Percentiles rank a stretch among this genome's conserved stretches.
phyloP scores from a whole-genome alignment of 2,329 filamentous ascomycete species.

The Xylariaceae sp. region DNA sequence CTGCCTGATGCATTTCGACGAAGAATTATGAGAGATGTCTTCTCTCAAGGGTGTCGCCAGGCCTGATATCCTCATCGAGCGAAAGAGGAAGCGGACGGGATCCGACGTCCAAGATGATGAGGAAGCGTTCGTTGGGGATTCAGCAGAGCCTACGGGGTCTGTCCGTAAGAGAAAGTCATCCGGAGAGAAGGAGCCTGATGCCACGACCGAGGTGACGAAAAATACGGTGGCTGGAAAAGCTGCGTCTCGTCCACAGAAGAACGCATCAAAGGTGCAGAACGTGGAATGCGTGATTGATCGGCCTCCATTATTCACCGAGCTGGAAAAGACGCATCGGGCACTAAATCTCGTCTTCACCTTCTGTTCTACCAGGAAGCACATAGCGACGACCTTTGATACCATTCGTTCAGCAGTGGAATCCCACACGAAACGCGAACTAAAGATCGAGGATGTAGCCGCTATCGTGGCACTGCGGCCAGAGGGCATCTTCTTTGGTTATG shows the following conservation, averaged over 20 bases:
- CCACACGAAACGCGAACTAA: slow-evolving; percentile 67
- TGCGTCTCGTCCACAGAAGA: slow-evolving; percentile 12
- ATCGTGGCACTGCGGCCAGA: slow-evolving; percentile 73
- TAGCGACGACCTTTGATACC: slow-evolving; percentile 86
- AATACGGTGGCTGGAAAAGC: slow-evolving; percentile 5
- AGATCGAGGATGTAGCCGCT: slow-evolving; percentile 73
- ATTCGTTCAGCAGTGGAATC: slow-evolving; percentile 79
- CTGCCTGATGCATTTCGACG: slow-evolving; percentile 27
- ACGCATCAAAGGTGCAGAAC: slow-evolving; percentile 13
- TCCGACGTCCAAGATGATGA: slow-evolving; percentile 20
- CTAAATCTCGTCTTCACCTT: slow-evolving; percentile 94
- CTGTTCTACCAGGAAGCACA: slow-evolving; percentile 84
- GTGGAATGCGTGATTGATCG: slow-evolving; percentile 49
- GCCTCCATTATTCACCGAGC: slow-evolving; percentile 66
- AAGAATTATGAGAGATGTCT: slow-evolving; percentile 36
- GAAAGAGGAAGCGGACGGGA: slow-evolving; percentile 37
- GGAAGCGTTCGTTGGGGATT: background rate
- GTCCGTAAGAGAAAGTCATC: background rate
- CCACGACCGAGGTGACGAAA: background rate
- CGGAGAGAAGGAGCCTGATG: background rate
- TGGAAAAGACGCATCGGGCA: slow-evolving; percentile 74
- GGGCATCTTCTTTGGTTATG: slow-evolving; percentile 76
- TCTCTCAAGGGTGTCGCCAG: slow-evolving; percentile 44
- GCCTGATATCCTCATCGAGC: slow-evolving; percentile 35
- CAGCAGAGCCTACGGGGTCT: background rate